Evolutionary conservation across 345 rosid species (phyloP).

Genomic region (Limnanthes douglasii): DNA sequence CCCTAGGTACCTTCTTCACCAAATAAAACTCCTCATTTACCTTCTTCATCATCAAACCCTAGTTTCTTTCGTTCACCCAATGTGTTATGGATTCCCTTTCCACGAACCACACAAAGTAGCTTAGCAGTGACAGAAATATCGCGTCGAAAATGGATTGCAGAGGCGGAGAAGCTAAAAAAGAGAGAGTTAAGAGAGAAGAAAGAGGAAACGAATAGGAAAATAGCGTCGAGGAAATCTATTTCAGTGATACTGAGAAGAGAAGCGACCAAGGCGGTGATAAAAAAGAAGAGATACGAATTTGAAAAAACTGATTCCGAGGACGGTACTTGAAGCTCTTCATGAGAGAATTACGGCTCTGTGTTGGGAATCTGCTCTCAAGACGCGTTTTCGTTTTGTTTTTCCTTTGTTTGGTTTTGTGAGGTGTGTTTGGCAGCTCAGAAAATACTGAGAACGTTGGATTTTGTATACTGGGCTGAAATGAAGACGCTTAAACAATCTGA

Average conservation of each 20-base stretch:
- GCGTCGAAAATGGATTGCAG: constrained; percentile 18
- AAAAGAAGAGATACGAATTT: constrained; percentile 59
- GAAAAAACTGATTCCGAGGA: constrained; percentile 58
- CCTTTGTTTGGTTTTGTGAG: too few relatives aligned
- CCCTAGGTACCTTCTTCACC: too few relatives aligned
- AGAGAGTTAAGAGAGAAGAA: constrained; percentile 30
- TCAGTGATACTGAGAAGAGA: constrained; percentile 65
- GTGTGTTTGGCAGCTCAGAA: too few relatives aligned
- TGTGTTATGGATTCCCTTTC: too few relatives aligned
- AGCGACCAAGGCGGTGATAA: constrained; percentile 63
- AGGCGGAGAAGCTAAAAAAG: constrained; percentile 22
- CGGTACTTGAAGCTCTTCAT: constrained; percentile 79
- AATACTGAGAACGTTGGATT: too few relatives aligned
- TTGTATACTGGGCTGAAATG: too few relatives aligned
- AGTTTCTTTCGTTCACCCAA: too few relatives aligned
- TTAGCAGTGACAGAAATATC: constrained; percentile 8
- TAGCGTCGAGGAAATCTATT: constrained; percentile 77
- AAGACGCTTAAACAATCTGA: too few relatives aligned
- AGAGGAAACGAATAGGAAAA: constrained; percentile 40
- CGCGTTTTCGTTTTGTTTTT: too few relatives aligned
- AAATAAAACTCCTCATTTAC: too few relatives aligned
- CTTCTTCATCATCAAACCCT: too few relatives aligned
- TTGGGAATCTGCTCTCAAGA: constrained; percentile 91
- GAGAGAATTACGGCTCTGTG: constrained; percentile 74
- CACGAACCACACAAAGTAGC: too few relatives aligned